Conservation (phyloP, 1,284 basidiomycete genomes). For the Amylostereum areolatum region DNA sequence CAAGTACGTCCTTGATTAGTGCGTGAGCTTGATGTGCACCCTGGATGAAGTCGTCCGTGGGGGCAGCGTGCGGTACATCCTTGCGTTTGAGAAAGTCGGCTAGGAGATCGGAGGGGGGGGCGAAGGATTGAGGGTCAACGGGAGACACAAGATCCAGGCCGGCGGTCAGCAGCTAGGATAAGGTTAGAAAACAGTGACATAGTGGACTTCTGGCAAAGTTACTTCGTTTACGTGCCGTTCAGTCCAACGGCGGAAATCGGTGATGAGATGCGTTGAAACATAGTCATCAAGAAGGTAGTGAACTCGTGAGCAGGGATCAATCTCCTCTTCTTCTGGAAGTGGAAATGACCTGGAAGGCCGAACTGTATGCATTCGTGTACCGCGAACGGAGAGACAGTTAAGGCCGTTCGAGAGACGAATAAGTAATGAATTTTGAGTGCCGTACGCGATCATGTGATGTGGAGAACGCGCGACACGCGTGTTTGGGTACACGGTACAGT, state of each 20-base stretch:
- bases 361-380: not conserved
- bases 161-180: conserved; percentile 4
- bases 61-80: not conserved
- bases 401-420: not conserved
- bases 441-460: not conserved
- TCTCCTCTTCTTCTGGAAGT: not conserved
- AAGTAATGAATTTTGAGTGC: not conserved
- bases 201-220: not conserved
- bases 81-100: conserved; percentile 2
- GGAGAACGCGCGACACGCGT: not conserved
- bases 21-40: not conserved
- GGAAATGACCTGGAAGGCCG: not conserved
- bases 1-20: not conserved
- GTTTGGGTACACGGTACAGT: not conserved
- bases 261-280: conserved; percentile 9
- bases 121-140: conserved; percentile 8
- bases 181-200: not conserved
- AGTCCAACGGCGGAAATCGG: conserved; percentile 9
- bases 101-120: conserved; percentile 11
- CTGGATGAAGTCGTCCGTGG: not conserved
- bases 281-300: conserved; percentile 11
- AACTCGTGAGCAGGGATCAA: conserved; percentile 8
- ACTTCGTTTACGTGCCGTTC: conserved; percentile 11
- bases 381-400: not conserved
- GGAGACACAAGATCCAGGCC: conserved; percentile 4